These are phyloP conservation scores for Suaeda aralocaspica DNA, from an alignment of 148 eudicot genomes.

Conservation along the genomic window DNA sequence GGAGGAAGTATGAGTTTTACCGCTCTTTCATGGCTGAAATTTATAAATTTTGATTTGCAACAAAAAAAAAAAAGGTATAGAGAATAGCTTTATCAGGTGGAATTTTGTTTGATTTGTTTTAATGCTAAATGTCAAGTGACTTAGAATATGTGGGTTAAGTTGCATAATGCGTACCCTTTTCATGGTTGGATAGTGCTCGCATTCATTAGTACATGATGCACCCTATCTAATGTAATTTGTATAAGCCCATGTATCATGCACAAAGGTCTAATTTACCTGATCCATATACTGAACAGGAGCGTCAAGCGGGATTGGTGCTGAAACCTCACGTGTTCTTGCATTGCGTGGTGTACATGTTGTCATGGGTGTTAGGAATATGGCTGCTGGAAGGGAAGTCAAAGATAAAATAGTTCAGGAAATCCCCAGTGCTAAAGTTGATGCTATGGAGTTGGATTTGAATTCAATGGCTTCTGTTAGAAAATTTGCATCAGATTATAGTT, in stretches of 20 bases:
- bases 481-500: slow-evolving; percentile 57
- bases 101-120: too few relatives aligned
- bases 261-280: slow-evolving; percentile 8
- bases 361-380: slow-evolving; percentile 71
- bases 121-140: too few relatives aligned
- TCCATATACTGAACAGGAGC: slow-evolving; percentile 48
- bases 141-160: too few relatives aligned
- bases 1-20: too few relatives aligned
- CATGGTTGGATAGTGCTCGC: background rate
- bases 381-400: slow-evolving; percentile 53
- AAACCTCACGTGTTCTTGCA: slow-evolving; percentile 86
- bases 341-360: slow-evolving; percentile 86
- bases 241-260: background rate
- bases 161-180: background rate
- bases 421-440: slow-evolving; percentile 67
- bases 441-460: slow-evolving; percentile 81
- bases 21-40: too few relatives aligned
- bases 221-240: background rate
- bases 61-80: too few relatives aligned
- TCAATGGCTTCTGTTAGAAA: slow-evolving; percentile 64
- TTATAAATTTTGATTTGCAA: too few relatives aligned
- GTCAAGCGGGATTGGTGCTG: slow-evolving; percentile 83
- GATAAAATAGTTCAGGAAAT: slow-evolving; percentile 54
- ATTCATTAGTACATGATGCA: background rate
- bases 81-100: too few relatives aligned